These are phyloP conservation scores for Nakaseomyces delphensis DNA, from an alignment of 1,139 yeast genomes.

Conservation along the genomic window DNA sequence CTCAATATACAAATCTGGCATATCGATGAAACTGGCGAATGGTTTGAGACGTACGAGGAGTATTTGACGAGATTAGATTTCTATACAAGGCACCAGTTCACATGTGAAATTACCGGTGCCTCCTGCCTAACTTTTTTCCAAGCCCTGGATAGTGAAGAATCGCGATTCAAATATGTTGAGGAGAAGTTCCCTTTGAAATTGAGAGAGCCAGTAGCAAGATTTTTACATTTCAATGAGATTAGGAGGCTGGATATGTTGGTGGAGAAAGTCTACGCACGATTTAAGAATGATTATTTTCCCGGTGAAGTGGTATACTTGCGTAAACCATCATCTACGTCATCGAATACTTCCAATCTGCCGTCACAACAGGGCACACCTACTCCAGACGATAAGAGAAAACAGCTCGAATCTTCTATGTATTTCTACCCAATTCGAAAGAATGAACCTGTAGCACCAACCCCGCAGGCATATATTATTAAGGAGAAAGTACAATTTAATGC, in stretches of 20 bases:
- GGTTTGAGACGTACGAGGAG: conserved; percentile 70
- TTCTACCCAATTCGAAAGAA: conserved; percentile 6
- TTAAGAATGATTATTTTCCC: conserved; percentile 81
- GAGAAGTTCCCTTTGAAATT: conserved; percentile 81
- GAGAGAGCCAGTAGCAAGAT: conserved; percentile 81
- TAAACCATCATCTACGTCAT: conserved; percentile 11
- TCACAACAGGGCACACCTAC: conserved; percentile 17
- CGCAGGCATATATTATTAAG: conserved; percentile 40
- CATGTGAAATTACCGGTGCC: conserved; percentile 93
- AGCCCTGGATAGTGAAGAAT: conserved; percentile 69
- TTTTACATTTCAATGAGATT: conserved; percentile 73
- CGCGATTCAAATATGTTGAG: conserved; percentile 64
- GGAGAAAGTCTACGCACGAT: conserved; percentile 68
- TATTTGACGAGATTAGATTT: conserved; percentile 64
- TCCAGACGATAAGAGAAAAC: conserved; percentile 9
- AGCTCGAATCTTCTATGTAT: conserved; percentile 6
- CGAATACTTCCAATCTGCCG: conserved; percentile 10
- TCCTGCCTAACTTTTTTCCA: conserved; percentile 85
- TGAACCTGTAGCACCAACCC: conserved; percentile 4
- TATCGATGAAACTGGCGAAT: conserved; percentile 79
- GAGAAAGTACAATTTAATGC: conserved; percentile 51
- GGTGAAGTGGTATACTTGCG: conserved; percentile 75
- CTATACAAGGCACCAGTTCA: conserved; percentile 68
- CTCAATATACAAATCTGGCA: conserved; percentile 55
- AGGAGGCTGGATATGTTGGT: conserved; percentile 80